Conservation (phyloP, 352 stramenopile species). For the Aphanomyces astaci region DNA sequence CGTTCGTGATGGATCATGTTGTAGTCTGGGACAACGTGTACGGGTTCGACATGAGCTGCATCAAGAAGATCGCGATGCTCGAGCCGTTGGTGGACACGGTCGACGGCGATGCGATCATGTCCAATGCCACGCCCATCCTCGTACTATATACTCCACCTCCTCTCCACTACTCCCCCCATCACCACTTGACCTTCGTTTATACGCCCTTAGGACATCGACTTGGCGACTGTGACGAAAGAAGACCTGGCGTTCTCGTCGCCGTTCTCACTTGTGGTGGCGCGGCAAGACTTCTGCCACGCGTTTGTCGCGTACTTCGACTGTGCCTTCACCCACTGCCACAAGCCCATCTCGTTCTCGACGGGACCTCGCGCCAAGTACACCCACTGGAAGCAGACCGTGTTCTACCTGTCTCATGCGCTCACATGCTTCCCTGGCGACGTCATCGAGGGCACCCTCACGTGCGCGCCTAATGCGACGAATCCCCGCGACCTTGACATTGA, state of each 20-base stretch:
- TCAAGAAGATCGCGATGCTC: constrained; percentile 94
- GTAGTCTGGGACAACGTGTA: constrained; percentile 98
- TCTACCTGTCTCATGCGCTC: constrained; percentile 90
- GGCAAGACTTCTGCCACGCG: constrained; percentile 94
- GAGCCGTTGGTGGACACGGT: constrained; percentile 98
- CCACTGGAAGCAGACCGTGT: constrained; percentile 99
- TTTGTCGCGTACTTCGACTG: constrained; percentile 98
- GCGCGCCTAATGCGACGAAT: constrained; percentile 87
- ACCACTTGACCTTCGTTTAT: constrained; percentile 11
- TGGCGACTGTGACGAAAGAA: constrained; percentile 89
- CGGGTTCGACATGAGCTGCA: constrained; percentile 98
- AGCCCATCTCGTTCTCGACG: constrained; percentile 95
- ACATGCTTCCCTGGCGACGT: constrained; percentile 77
- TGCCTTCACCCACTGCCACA: constrained; percentile 93
- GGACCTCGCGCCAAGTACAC: constrained; percentile 92
- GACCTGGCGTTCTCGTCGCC: constrained; percentile 89
- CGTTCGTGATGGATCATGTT: constrained; percentile 6
- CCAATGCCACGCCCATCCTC: constrained; percentile 87
- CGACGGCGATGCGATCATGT: constrained; percentile 85
- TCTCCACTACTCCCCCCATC: constrained; percentile 28
- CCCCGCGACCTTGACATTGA: constrained; percentile 92
- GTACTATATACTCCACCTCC: background rate
- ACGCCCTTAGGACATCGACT: constrained; percentile 63
- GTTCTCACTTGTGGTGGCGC: constrained; percentile 87
- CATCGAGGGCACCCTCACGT: constrained; percentile 84